Percentiles rank a stretch among this genome's conserved stretches.
These are phyloP conservation scores for Lichtheimia hyalospora DNA, from an alignment of 371 early-diverging fungal genomes.

Conservation along the genomic window DNA sequence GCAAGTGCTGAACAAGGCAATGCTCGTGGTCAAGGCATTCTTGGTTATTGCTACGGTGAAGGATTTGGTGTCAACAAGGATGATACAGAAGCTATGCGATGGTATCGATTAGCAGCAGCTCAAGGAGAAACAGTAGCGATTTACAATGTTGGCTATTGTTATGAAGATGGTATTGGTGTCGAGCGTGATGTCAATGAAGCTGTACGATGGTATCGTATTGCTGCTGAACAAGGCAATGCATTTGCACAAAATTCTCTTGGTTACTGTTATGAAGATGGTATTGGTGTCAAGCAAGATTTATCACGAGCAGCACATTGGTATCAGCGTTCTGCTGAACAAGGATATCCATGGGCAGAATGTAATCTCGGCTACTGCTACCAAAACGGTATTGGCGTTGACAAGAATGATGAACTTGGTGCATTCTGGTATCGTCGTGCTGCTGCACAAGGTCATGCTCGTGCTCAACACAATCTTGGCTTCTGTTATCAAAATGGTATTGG, in stretches of 20 bases:
- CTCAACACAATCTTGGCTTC: constrained; percentile 86
- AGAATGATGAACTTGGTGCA: constrained; percentile 60
- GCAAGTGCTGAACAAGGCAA: constrained; percentile 65
- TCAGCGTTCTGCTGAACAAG: constrained; percentile 66
- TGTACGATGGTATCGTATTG: constrained; percentile 68
- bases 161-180: constrained; percentile 81
- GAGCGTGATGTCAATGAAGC: constrained; percentile 66
- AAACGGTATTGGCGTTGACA: constrained; percentile 76
- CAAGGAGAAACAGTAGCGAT: constrained; percentile 73
- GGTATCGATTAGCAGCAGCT: constrained; percentile 67
- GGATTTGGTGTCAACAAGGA: constrained; percentile 77
- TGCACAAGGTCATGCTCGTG: constrained; percentile 73
- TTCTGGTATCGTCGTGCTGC: constrained; percentile 83
- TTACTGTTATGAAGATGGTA: constrained; percentile 76
- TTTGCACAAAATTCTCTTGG: constrained; percentile 83
- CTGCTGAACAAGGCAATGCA: constrained; percentile 76
- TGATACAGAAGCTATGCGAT: constrained; percentile 66
- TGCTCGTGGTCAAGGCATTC: constrained; percentile 65
- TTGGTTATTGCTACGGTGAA: constrained; percentile 80
- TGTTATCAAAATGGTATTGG: constrained; percentile 85
- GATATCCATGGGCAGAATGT: constrained; percentile 65
- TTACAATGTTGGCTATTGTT: constrained; percentile 83
- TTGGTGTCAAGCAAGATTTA: constrained; percentile 62
- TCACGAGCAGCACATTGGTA: constrained; percentile 59
- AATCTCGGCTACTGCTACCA: constrained; percentile 84